These are phyloP conservation scores for Vicia sativa DNA, from an alignment of 306 rosid genomes.

Conservation along the genomic window DNA sequence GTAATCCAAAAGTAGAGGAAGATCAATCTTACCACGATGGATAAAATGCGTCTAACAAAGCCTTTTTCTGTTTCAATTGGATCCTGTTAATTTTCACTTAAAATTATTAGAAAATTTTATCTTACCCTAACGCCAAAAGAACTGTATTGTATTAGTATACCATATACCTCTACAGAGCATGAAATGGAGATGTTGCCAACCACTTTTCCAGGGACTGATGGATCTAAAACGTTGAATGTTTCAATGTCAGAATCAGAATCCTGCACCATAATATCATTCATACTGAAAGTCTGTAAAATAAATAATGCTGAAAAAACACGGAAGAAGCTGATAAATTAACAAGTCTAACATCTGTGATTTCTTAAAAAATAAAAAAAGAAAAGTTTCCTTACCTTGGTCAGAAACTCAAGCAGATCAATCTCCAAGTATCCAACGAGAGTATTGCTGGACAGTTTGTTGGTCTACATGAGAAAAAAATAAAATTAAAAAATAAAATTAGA, in stretches of 20 bases:
- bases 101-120: conserved; percentile 37
- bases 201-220: conserved; percentile 63
- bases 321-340: conserved; percentile 20
- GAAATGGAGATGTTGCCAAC: conserved; percentile 79
- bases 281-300: conserved; percentile 32
- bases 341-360: conserved; percentile 16
- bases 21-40: conserved; percentile 79
- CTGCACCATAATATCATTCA: conserved; percentile 51
- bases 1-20: conserved; percentile 36
- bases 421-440: conserved; percentile 88
- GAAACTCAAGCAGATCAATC: conserved; percentile 83
- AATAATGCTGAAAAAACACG: conserved; percentile 12
- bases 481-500: conserved; percentile 37
- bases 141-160: conserved; percentile 19
- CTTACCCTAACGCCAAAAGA: conserved; percentile 31
- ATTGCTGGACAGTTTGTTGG: conserved; percentile 79
- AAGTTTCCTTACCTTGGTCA: conserved; percentile 62
- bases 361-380: neutral
- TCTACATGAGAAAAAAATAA: conserved; percentile 63
- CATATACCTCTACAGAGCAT: conserved; percentile 76
- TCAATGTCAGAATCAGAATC: conserved; percentile 59
- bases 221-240: conserved; percentile 67
- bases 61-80: conserved; percentile 83
- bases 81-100: conserved; percentile 62
- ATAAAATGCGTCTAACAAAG: conserved; percentile 86